Evolutionary conservation across 192 early-diverging fungal genomes (phyloP).

Genomic region (Coemansia sp.): DNA sequence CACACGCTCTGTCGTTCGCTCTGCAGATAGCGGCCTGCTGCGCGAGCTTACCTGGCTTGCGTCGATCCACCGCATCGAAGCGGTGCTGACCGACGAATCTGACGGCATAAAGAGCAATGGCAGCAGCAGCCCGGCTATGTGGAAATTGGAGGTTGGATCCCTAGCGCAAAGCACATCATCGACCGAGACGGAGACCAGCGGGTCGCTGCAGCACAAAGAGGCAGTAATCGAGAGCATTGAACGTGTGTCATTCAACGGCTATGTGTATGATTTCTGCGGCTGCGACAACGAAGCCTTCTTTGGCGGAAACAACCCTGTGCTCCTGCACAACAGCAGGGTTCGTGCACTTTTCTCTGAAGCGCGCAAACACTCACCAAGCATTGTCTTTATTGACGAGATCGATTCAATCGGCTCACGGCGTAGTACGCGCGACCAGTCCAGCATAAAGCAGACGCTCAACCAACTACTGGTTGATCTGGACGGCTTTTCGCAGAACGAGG

Average conservation of each 20-base stretch:
- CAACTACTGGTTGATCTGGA: conserved; percentile 99
- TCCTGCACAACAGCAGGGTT: conserved; percentile 57
- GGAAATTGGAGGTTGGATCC: conserved; percentile 23
- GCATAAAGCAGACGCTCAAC: conserved; percentile 98
- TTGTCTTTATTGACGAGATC: conserved; percentile 99
- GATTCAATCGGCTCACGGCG: conserved; percentile 97
- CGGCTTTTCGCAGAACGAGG: conserved; percentile 94
- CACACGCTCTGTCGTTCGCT: conserved; percentile 3
- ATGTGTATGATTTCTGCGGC: conserved; percentile 54
- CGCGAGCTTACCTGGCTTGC: conserved; percentile 51
- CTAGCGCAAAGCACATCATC: background rate
- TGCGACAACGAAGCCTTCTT: conserved; percentile 56
- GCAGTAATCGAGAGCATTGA: conserved; percentile 36
- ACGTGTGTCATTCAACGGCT: conserved; percentile 33
- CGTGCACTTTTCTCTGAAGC: conserved; percentile 67
- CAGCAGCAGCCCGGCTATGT: background rate
- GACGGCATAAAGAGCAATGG: background rate
- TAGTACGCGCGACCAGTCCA: conserved; percentile 88
- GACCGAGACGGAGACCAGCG: background rate
- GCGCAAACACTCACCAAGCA: conserved; percentile 73
- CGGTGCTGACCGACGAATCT: conserved; percentile 8
- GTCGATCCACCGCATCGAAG: conserved; percentile 35
- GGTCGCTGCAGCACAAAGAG: conserved; percentile 12
- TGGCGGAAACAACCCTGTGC: conserved; percentile 51
- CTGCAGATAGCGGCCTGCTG: conserved; percentile 22